Evolutionary conservation across 495 filamentous ascomycete species (phyloP).

Genomic region (Lepidopterella palustris): DNA sequence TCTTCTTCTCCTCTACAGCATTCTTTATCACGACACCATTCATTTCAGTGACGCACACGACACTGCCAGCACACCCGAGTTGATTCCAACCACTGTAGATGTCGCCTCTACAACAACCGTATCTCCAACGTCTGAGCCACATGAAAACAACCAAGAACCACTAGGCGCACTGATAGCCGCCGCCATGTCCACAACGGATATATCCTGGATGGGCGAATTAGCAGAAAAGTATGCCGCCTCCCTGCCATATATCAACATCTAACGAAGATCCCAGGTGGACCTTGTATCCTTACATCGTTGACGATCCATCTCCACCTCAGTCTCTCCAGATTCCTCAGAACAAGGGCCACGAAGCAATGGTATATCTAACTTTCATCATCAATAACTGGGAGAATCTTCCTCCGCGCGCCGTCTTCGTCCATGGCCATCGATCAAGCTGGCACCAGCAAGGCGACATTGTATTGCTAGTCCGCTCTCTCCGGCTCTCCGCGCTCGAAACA

Average conservation of each 20-base stretch:
- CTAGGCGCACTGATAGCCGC: background rate
- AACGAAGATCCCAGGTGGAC: background rate
- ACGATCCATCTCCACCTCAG: background rate
- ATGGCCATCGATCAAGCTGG: conserved; percentile 55
- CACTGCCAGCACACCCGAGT: background rate
- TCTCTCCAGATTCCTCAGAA: conserved; percentile 19
- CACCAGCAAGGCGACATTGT: conserved; percentile 51
- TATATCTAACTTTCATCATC: conserved; percentile 8
- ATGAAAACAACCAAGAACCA: background rate
- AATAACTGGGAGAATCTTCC: conserved; percentile 6
- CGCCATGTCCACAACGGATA: background rate
- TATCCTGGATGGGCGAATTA: background rate
- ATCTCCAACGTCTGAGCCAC: background rate
- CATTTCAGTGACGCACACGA: background rate
- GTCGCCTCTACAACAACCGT: background rate
- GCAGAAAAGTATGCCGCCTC: background rate
- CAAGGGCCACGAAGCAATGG: conserved; percentile 15
- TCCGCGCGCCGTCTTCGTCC: conserved; percentile 7
- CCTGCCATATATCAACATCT: background rate
- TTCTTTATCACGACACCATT: background rate
- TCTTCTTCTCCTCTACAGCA: background rate
- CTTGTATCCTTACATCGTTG: background rate
- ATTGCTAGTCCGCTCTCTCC: conserved; percentile 36
- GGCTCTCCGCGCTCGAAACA: conserved; percentile 30
- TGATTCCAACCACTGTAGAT: background rate